Conservation (phyloP, 768 basidiomycete genomes). For the Calocybe gangraenosa region DNA sequence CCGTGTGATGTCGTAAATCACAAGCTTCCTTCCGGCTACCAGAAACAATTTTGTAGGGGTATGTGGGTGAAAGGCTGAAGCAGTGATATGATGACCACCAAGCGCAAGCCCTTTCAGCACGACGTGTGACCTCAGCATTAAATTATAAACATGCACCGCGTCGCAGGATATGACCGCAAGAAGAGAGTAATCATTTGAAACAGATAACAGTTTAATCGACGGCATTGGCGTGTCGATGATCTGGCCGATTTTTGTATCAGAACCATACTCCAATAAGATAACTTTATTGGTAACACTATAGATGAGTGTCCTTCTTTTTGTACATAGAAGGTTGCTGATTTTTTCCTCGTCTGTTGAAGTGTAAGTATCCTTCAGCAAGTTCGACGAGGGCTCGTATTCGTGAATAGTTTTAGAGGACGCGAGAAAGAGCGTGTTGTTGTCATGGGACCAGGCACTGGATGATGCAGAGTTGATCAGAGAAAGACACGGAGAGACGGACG, state of each 20-base stretch:
- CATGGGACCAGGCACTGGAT: constrained; percentile 51
- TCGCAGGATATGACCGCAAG: constrained; percentile 53
- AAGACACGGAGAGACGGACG: constrained; percentile 36
- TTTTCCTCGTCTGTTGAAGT: constrained; percentile 22
- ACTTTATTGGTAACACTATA: constrained; percentile 43
- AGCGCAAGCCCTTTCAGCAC: constrained; percentile 50
- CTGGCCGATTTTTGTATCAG: constrained; percentile 35
- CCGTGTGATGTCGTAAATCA: constrained; percentile 60
- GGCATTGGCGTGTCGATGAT: constrained; percentile 51
- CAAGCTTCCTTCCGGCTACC: constrained; percentile 44
- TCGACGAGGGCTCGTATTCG: constrained; percentile 46
- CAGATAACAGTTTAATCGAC: constrained; percentile 46
- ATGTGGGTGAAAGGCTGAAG: constrained; percentile 62
- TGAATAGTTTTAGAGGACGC: constrained; percentile 44
- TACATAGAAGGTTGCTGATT: constrained; percentile 29
- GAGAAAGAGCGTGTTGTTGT: constrained; percentile 53
- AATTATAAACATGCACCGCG: constrained; percentile 57
- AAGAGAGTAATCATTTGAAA: constrained; percentile 54
- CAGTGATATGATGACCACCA: constrained; percentile 31
- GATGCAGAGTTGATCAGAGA: constrained; percentile 29
- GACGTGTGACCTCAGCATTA: constrained; percentile 48
- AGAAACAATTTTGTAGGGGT: constrained; percentile 57
- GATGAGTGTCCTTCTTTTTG: constrained; percentile 39
- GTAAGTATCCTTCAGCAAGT: constrained; percentile 41
- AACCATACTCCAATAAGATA: constrained; percentile 45